Base-by-base conservation (phyloP, 1,139 yeast genomes). In the Candida dubliniensis region DNA sequence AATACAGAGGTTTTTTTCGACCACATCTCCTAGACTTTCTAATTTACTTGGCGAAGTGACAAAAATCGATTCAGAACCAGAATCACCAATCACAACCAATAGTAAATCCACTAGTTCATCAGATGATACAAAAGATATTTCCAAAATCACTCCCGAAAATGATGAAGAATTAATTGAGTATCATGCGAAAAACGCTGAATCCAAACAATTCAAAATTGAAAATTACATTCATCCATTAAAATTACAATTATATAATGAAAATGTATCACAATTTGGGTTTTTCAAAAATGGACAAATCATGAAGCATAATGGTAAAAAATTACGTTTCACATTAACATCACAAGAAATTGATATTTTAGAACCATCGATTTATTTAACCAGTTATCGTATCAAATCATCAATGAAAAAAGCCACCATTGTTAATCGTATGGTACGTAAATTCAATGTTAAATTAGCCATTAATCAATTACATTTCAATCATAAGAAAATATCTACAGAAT, bases 391-490 rank as follows among this genome's bases (percentile, higher is more conserved):
- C 57, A 88, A 90, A 63, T 79, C 90, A 24, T 84, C 96, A 4
- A 80, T 86, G 71, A 93, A 93, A 67, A 93, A 93, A 69, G 91
- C 95, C 40, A 89, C 91, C 10, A 74, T 82, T 36, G 87, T 90
- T 43, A 75, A 89, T 52, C 76, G 97, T 54, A 79, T 90, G 63
- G 77, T 91, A 47, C 69, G 86, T 43, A 85, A 86, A 36, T 69
- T 85, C 67, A 78, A 80, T 44, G 81, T 88, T 31, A 80, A 82
- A 56, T 80, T 80, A 40, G 98, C 98, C 45, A 86, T 93, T 53
- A 88, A 93, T 41, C 98, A 91, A 68, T 84, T 93, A 57, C 97
- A 91, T 66, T 93, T 93, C 71, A 82, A 84, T 60, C 78, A 83
- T 41, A 89, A 89, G 68, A 82, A 84, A 58, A 80, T 89, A 67